Evolutionary conservation across 768 basidiomycete genomes (phyloP).

Genomic region (Tubosaeta brunneosetosa): DNA sequence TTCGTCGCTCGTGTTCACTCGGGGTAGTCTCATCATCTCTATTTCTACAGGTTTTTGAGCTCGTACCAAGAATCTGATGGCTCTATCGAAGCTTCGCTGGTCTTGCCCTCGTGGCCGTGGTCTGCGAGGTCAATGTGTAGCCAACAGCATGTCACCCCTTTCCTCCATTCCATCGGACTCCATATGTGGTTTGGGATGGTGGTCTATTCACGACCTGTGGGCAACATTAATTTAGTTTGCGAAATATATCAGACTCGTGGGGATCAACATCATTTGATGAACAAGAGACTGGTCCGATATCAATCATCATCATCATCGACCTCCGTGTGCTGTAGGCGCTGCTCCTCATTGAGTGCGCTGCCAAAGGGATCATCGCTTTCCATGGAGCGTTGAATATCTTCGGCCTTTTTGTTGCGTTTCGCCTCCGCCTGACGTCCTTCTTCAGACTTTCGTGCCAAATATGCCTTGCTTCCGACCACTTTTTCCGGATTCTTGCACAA

Average conservation of each 20-base stretch:
- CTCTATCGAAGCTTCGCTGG: conserved; percentile 57
- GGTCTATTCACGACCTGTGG: conserved; percentile 8
- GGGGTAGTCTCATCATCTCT: neutral
- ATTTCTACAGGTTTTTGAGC: conserved; percentile 26
- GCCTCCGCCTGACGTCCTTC: conserved; percentile 65
- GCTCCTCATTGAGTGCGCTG: conserved; percentile 40
- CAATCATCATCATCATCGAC: conserved; percentile 39
- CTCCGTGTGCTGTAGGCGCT: conserved; percentile 23
- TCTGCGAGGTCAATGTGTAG: conserved; percentile 59
- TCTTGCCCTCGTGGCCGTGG: conserved; percentile 36
- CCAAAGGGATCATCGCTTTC: conserved; percentile 70
- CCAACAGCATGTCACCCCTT: conserved; percentile 40
- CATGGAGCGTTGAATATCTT: conserved; percentile 40
- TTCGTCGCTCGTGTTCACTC: conserved; percentile 35
- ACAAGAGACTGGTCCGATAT: neutral
- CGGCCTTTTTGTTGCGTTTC: conserved; percentile 63
- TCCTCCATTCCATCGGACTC: conserved; percentile 20
- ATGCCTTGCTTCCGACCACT: conserved; percentile 83
- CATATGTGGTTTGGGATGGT: conserved; percentile 21
- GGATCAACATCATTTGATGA: neutral
- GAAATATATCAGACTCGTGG: neutral
- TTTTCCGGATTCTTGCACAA: conserved; percentile 96
- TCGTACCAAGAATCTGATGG: conserved; percentile 20
- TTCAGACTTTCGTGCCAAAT: conserved; percentile 64
- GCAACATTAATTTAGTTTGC: conserved; percentile 16